These are phyloP conservation scores for Stramenopiles sp. DNA, from an alignment of 352 stramenopile genomes.

Conservation along the genomic window DNA sequence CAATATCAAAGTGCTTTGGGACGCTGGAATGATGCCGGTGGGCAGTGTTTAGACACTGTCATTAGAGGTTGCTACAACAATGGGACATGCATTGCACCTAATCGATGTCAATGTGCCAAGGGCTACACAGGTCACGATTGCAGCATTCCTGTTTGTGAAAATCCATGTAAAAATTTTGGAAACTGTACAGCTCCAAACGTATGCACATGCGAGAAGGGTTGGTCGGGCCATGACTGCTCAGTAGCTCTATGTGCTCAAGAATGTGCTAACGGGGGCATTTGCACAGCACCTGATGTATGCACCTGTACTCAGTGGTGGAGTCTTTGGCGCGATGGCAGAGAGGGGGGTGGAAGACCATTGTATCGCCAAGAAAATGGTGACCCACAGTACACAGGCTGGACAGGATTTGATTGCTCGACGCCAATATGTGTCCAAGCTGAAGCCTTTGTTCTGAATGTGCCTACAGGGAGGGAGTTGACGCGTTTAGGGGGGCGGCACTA, in stretches of 20 bases:
- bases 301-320: slow-evolving; percentile 61
- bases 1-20: slow-evolving; percentile 16
- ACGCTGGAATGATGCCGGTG: slow-evolving; percentile 30
- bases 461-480: slow-evolving; percentile 19
- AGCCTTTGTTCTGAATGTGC: slow-evolving; percentile 63
- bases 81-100: slow-evolving; percentile 65
- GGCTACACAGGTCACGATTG: slow-evolving; percentile 58
- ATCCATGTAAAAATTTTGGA: slow-evolving; percentile 48
- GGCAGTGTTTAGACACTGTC: slow-evolving; percentile 70
- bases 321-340: slow-evolving; percentile 63
- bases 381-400: slow-evolving; percentile 72
- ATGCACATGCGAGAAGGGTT: slow-evolving; percentile 70
- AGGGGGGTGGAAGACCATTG: slow-evolving; percentile 56
- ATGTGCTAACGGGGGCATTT: slow-evolving; percentile 54
- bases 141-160: slow-evolving; percentile 41
- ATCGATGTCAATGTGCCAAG: slow-evolving; percentile 47
- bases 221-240: slow-evolving; percentile 57
- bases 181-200: slow-evolving; percentile 73
- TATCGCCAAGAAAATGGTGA: slow-evolving; percentile 70
- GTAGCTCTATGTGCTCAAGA: slow-evolving; percentile 68
- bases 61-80: slow-evolving; percentile 83
- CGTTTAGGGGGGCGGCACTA: neutral
- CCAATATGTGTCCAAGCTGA: slow-evolving; percentile 82
- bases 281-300: slow-evolving; percentile 52
- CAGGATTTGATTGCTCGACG: slow-evolving; percentile 84